Evolutionary conservation across 169 alveolate genomes (phyloP).

Genomic region (Perkinsus marinus): DNA sequence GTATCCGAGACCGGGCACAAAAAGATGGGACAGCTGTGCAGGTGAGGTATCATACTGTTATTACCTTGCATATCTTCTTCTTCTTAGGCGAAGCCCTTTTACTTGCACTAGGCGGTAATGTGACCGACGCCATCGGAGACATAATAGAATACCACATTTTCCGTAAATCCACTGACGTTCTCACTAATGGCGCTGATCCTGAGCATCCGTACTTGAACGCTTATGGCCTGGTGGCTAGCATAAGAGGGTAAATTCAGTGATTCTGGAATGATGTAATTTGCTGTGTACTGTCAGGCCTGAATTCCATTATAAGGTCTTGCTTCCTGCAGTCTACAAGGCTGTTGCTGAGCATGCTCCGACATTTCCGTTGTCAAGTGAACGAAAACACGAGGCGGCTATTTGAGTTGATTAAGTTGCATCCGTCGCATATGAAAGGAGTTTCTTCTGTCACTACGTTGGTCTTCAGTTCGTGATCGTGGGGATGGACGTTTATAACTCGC

Average conservation of each 20-base stretch:
- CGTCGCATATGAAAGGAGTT: too few relatives aligned
- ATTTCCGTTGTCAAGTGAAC: neutral
- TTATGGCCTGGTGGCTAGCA: neutral
- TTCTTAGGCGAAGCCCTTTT: neutral
- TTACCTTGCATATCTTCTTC: too few relatives aligned
- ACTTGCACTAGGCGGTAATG: neutral
- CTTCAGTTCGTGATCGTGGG: too few relatives aligned
- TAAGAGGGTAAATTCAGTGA: neutral
- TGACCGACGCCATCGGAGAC: neutral
- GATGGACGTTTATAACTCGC: too few relatives aligned
- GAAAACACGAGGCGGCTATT: neutral
- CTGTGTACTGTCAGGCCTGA: neutral
- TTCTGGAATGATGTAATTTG: neutral
- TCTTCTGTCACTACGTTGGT: too few relatives aligned
- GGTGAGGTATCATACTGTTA: neutral
- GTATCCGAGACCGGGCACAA: neutral
- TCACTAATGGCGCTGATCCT: neutral
- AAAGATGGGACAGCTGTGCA: neutral
- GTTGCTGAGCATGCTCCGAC: neutral
- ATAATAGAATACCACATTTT: neutral
- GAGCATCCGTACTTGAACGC: neutral
- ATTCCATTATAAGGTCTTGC: neutral
- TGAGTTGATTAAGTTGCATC: too few relatives aligned
- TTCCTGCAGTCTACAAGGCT: neutral
- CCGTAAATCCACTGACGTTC: neutral